Percentiles rank a stretch among this genome's conserved stretches.
phyloP scores from a whole-genome alignment of 305 asterid genomes.

The Rubia tinctorum region DNA sequence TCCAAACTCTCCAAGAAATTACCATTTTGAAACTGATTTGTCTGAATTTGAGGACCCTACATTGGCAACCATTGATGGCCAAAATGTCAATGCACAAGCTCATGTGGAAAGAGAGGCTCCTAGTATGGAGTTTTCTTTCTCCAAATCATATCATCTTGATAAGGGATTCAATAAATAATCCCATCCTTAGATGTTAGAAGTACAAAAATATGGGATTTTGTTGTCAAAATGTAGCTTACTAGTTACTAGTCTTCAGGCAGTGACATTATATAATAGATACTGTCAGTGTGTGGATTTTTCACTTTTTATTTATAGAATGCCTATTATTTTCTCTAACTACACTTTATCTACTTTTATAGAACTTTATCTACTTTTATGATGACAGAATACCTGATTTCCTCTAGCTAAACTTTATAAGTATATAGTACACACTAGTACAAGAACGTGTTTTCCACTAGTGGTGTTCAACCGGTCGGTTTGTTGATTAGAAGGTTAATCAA shows the following conservation, averaged over 20 bases:
- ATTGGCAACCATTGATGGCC: background rate
- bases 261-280: too few relatives aligned
- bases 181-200: background rate
- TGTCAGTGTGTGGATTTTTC: too few relatives aligned
- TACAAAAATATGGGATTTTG: background rate
- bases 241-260: background rate
- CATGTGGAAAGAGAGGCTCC: slow-evolving; percentile 3
- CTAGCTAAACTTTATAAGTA: too few relatives aligned
- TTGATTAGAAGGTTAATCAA: too few relatives aligned
- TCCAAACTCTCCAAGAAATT: slow-evolving; percentile 13
- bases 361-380: too few relatives aligned
- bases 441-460: too few relatives aligned
- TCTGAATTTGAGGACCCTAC: slow-evolving; percentile 18
- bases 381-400: too few relatives aligned
- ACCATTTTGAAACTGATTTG: slow-evolving; percentile 8
- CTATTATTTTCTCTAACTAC: too few relatives aligned
- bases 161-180: background rate
- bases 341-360: too few relatives aligned
- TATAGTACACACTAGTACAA: too few relatives aligned
- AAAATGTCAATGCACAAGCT: background rate
- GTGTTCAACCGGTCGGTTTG: too few relatives aligned
- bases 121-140: slow-evolving; percentile 11
- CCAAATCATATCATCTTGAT: slow-evolving; percentile 1
- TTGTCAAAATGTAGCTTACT: background rate
- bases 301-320: too few relatives aligned